Percentiles rank a stretch among this genome's conserved stretches.
Conservation (phyloP, 179 eudicot species). For the Gypsophila paniculata region DNA sequence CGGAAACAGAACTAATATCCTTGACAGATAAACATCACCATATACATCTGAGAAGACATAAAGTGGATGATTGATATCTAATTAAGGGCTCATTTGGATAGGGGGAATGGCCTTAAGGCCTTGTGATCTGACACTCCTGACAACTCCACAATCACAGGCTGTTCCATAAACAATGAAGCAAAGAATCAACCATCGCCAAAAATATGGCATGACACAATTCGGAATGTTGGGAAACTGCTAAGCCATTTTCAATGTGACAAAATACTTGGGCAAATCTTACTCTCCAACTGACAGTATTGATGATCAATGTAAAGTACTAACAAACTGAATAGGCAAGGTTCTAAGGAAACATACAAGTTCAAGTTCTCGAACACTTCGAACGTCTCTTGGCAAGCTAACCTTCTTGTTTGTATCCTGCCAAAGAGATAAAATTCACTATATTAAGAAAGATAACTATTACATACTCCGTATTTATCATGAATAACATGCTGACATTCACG, state of each 20-base stretch:
- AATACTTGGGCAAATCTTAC: not conserved
- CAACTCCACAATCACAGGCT: too few species aligned
- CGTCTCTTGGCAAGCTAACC: conserved; percentile 73
- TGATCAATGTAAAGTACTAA: conserved; percentile 5
- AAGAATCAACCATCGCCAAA: not conserved
- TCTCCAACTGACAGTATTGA: conserved; percentile 2
- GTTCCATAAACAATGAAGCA: not conserved
- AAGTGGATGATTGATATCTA: not conserved
- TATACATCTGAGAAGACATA: too few species aligned
- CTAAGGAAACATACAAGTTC: conserved; percentile 67
- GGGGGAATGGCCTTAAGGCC: too few species aligned
- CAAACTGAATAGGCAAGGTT: conserved; percentile 3
- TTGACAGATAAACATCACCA: not conserved
- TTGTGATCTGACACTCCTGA: not conserved
- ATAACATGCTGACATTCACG: not conserved
- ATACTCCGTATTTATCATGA: not conserved
- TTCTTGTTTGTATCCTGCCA: conserved; percentile 80
- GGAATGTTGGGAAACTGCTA: not conserved
- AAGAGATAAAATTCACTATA: conserved; percentile 22
- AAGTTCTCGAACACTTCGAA: conserved; percentile 83
- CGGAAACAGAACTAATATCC: too few species aligned
- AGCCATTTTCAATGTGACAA: not conserved
- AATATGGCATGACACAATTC: not conserved
- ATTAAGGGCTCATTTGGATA: too few species aligned
- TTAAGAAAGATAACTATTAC: not conserved